These are phyloP conservation scores for Xylaria multiplex DNA, from an alignment of 2,329 filamentous ascomycete species.

Conservation along the genomic window DNA sequence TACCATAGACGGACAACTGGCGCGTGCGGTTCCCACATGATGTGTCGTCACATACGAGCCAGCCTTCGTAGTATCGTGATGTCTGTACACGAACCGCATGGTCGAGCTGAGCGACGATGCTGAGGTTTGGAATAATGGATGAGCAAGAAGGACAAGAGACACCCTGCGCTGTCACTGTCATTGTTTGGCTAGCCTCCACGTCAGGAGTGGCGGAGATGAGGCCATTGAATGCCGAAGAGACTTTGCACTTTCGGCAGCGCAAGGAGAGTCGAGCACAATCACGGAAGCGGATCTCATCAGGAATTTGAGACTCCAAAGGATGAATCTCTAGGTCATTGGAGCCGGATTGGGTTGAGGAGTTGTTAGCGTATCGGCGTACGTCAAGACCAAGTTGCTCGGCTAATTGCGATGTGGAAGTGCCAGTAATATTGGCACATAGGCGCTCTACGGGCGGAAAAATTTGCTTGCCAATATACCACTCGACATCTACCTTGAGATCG, in stretches of 20 bases:
- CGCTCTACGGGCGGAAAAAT: conserved; percentile 98
- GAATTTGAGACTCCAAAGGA: conserved; percentile 92
- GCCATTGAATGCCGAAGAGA: conserved; percentile 78
- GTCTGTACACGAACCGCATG: conserved; percentile 81
- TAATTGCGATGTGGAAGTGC: conserved; percentile 88
- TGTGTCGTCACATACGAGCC: conserved; percentile 89
- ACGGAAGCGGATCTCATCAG: conserved; percentile 88
- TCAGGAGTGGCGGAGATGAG: conserved; percentile 66
- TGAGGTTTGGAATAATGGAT: conserved; percentile 72
- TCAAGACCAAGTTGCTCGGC: conserved; percentile 95
- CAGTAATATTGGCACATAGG: conserved; percentile 93
- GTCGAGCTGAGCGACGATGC: conserved; percentile 87
- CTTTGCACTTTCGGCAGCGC: conserved; percentile 83
- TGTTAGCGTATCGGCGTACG: conserved; percentile 83
- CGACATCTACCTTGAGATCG: conserved; percentile 85
- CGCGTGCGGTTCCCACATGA: conserved; percentile 87
- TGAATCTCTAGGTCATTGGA: conserved; percentile 77
- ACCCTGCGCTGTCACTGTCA: conserved; percentile 72
- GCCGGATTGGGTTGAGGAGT: conserved; percentile 56
- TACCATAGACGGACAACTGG: conserved; percentile 92
- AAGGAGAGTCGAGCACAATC: conserved; percentile 80
- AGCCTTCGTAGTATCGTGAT: conserved; percentile 89
- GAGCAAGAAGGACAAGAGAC: conserved; percentile 78
- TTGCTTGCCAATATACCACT: conserved; percentile 98
- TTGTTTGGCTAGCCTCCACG: conserved; percentile 25